Base-by-base conservation (phyloP, 192 early-diverging fungal species). In the Thamnidium elegans region DNA sequence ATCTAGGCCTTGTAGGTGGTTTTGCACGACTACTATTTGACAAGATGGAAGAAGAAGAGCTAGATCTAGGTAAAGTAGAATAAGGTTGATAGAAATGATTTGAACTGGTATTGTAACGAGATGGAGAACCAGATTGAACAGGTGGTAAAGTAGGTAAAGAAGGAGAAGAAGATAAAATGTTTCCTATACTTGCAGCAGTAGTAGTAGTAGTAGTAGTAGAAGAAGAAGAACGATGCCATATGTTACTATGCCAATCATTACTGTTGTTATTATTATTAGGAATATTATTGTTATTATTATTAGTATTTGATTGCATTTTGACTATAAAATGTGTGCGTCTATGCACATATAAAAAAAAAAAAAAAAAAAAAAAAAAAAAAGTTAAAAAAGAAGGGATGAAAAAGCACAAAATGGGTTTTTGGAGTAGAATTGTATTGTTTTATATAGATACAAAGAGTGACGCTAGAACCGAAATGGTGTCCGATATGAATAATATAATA, bases 1-100 rank as follows among this genome's bases (percentile, higher is more conserved):
- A 71, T 68, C 63, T 81, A 50, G 70, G 79, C 43, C 66, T 58
- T 39, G 55, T 55, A 32, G 48, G 31, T 48, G 17, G 13, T 5
- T 48, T 48, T 19, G 13, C 15, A 13, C 15, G 46, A 45, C 10
- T 7, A 44, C 6, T 23, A 20, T 7, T 59, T 7, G 32, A 3
- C 32, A 59, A 20, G 36, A 15, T 8, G 3, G 58, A 45, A 45
- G 36, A 59, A 21, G 36, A 45, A 59, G 20, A 3, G 8, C 17
- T 17, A 7, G 56, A 44, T 44, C 58, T 43, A 45, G 58, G 43
- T 21, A 59, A 14, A 23, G 58, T 44, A 56, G 55, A 34, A 44
- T 59, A 59, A 23, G 42, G 58, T 20, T 59, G 42, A 45, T 59
- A 59, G 19, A 59, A 17, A 26, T 15, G 36, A 5, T 14, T 59